Base-by-base conservation (phyloP, 2,329 filamentous ascomycete genomes). In the Sclerotinia sclerotiorum region DNA sequence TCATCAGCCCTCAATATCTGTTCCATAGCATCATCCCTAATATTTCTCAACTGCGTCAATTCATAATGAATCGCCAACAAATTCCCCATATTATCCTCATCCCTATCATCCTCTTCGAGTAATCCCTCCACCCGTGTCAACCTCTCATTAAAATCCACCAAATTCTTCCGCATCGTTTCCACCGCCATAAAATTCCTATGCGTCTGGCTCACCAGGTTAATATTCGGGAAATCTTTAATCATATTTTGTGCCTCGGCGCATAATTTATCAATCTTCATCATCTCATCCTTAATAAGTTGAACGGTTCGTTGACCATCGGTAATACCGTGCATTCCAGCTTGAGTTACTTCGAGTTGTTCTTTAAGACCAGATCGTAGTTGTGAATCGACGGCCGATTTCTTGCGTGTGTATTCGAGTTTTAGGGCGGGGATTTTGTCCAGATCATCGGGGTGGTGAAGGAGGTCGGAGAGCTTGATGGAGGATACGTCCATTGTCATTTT, bases 171-270 rank as follows among this genome's bases (percentile, higher is more conserved):
- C 93, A 99, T 97, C 75, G 90, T 88, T 82, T 97, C 90, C 70
- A 97, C 94, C 57, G 93, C 92, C 76, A 91, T 92, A 78, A 99
- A 99, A 81, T 99, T 97, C 72, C 94, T 88, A 81, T 99, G 95
- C 73, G 96, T 95, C 80, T 97, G 92, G 67, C 94, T 94, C 67
- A 96, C 91, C 70, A 92, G 83, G 79, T 96, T 95, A 83, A 97
- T 95, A 77, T 93, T 92, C 48, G 91, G 90, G 80, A 99, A 98
- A 82, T 99, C 95, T 77, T 91, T 89, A 76, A 99, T 97, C 88
- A 97, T 97, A 78, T 92, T 93, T 82, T 98, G 94, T 67, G 94
- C 94, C 81, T 99, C 96, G 72, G 94, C 93, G 82, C 95, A 99
- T 72, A 99, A 87, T 81, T 92, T 93, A 82, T 99, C 95, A 76